Conservation (phyloP, 1,284 basidiomycete genomes). For the Leccinum subrobustum region DNA sequence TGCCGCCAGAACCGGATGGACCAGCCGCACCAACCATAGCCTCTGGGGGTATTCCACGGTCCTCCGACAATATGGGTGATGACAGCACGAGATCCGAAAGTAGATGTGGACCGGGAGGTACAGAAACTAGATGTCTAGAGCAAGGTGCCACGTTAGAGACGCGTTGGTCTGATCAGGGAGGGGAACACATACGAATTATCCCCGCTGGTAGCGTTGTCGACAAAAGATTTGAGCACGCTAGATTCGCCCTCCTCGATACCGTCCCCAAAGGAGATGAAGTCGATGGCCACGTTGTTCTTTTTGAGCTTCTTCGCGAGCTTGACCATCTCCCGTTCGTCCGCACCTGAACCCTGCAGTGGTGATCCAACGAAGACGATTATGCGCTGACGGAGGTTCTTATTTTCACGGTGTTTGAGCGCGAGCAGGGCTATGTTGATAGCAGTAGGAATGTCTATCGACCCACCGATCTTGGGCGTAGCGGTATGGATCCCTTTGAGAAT, state of each 20-base stretch:
- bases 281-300: conserved; percentile 98
- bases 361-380: conserved; percentile 94
- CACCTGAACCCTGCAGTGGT: conserved; percentile 67
- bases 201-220: conserved; percentile 73
- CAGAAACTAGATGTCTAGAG: conserved; percentile 77
- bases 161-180: neutral
- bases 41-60: conserved; percentile 72
- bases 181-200: conserved; percentile 76
- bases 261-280: conserved; percentile 83
- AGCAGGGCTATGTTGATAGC: conserved; percentile 93
- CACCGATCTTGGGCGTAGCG: conserved; percentile 70
- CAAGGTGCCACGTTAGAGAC: conserved; percentile 6
- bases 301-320: conserved; percentile 95
- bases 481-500: conserved; percentile 80
- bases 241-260: conserved; percentile 67
- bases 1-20: conserved; percentile 46
- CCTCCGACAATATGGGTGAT: conserved; percentile 82
- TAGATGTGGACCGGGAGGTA: conserved; percentile 76
- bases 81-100: conserved; percentile 83
- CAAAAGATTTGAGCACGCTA: conserved; percentile 68
- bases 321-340: conserved; percentile 76
- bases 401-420: conserved; percentile 96
- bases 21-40: conserved; percentile 50
- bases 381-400: conserved; percentile 96
- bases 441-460: conserved; percentile 82